Conservation (phyloP, 306 rosid species). For the Pyrus betulifolia region DNA sequence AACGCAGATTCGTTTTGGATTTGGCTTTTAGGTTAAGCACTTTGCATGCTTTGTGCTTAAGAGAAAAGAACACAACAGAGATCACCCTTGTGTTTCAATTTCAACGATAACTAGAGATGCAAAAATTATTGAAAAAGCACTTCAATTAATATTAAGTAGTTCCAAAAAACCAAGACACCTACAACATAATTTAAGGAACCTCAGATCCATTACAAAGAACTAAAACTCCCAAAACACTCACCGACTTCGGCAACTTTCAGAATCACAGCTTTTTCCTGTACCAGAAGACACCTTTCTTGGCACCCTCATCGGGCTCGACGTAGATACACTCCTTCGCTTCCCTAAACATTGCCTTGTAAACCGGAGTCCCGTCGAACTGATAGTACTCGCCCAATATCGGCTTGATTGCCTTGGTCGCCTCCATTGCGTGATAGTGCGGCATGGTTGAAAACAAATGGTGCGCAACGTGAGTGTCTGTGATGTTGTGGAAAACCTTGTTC, state of each 20-base stretch:
- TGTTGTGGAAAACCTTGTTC: constrained; percentile 90
- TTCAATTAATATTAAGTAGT: background rate
- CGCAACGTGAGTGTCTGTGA: constrained; percentile 92
- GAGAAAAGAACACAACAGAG: background rate
- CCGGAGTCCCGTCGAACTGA: constrained; percentile 57
- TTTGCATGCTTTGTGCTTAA: too few relatives aligned
- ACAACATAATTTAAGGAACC: constrained; percentile 4
- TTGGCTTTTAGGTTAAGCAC: too few relatives aligned
- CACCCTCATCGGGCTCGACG: constrained; percentile 62
- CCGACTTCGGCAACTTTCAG: background rate
- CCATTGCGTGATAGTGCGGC: constrained; percentile 87
- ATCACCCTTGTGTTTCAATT: background rate
- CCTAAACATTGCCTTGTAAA: constrained; percentile 62
- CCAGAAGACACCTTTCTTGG: constrained; percentile 63
- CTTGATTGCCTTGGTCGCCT: constrained; percentile 76
- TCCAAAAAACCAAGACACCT: background rate
- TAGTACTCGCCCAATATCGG: constrained; percentile 68
- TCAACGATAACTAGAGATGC: background rate
- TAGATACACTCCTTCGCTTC: constrained; percentile 71
- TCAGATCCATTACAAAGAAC: background rate
- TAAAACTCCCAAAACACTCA: background rate
- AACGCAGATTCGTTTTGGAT: too few relatives aligned
- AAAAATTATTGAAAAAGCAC: background rate
- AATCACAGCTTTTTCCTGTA: constrained; percentile 52
- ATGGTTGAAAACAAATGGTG: constrained; percentile 91